Percentiles rank a stretch among this genome's conserved stretches.
phyloP scores from a whole-genome alignment of 2,329 filamentous ascomycete genomes.

The Fusarium pseudocircinatum region DNA sequence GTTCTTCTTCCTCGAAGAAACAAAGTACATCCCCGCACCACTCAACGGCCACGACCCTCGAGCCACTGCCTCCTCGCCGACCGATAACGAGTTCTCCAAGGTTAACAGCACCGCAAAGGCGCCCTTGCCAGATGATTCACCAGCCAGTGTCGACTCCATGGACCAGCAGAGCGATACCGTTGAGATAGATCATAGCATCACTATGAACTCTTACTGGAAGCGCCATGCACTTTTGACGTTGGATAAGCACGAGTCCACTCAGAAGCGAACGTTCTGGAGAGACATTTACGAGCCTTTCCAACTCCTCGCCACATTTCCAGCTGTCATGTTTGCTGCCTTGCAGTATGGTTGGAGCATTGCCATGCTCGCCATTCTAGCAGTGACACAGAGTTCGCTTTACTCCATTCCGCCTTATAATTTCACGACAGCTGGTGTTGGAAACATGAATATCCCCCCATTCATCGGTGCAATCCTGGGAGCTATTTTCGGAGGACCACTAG shows the following conservation, averaged over 20 bases:
- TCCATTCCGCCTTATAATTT: slow-evolving; percentile 23
- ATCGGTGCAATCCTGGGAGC: slow-evolving; percentile 21
- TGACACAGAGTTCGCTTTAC: slow-evolving; percentile 18
- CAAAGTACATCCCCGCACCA: background rate
- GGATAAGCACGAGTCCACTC: slow-evolving; percentile 1
- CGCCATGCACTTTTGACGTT: slow-evolving; percentile 15
- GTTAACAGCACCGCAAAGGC: background rate
- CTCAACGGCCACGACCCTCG: background rate
- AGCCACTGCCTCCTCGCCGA: accelerated
- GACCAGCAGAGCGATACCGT: background rate
- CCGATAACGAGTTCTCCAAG: background rate
- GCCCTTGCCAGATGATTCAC: background rate
- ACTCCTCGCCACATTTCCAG: slow-evolving; percentile 4
- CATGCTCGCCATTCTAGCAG: slow-evolving; percentile 31
- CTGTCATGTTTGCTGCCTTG: slow-evolving; percentile 1
- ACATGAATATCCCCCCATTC: slow-evolving; percentile 35
- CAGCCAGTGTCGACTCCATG: background rate
- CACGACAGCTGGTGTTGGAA: slow-evolving; percentile 19
- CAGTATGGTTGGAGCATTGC: slow-evolving; percentile 28
- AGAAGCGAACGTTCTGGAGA: background rate
- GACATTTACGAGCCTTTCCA: slow-evolving; percentile 21
- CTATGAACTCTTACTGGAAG: slow-evolving; percentile 15
- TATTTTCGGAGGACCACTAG: slow-evolving; percentile 15
- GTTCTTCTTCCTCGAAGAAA: slow-evolving; percentile 50
- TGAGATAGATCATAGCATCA: slow-evolving; percentile 9